Base-by-base conservation (phyloP, 1,284 basidiomycete genomes). In the Pulveroboletus sp. region DNA sequence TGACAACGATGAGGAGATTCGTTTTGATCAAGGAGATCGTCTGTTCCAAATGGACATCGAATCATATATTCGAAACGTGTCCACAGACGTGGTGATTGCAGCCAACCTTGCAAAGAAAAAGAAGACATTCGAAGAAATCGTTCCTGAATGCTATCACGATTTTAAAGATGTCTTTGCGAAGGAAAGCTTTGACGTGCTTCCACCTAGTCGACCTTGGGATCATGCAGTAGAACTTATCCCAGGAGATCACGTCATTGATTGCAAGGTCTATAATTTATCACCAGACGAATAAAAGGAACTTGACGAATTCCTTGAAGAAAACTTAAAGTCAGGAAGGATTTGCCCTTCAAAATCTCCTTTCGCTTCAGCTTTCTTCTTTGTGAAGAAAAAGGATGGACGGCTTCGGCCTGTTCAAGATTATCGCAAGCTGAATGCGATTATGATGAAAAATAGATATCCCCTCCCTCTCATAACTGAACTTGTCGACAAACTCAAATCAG, bases 391-490 rank as follows among this genome's bases (percentile, higher is more conserved):
- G 15, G 49, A 56, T 39, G 44, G 45, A 4, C 29, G 29, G 12
- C 12, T 31, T 8, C 29, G 29, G 8, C 29, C 29, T 12, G 29
- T 31, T 8, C 29, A 43, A 15, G 54, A 52, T 43, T 78, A 76
- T 55, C 29, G 67, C 1, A 59, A 61, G 11, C 53, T 76, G 12
- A 77, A 77, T 57, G 31, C 36, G 0, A 60, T 70, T 17, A 77
- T 67, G 0, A 39, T 68, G 2, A 76, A 75, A 55, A 69, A 73
- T 31, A 50, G 54, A 0, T 67, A 69, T 40, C 69, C 69, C 0
- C 29, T 76, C 0, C 75, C 72, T 0, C 62, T 74, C 1, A 74
- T 72, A 14, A 28, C 52, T 3, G 15, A 45, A 18, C 28, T 52
- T 0, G 25, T 52, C 11, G 35, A 52, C 10, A 45, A 46, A 8